Base-by-base conservation (phyloP, 192 early-diverging fungal species). In the Backusella luteola region DNA sequence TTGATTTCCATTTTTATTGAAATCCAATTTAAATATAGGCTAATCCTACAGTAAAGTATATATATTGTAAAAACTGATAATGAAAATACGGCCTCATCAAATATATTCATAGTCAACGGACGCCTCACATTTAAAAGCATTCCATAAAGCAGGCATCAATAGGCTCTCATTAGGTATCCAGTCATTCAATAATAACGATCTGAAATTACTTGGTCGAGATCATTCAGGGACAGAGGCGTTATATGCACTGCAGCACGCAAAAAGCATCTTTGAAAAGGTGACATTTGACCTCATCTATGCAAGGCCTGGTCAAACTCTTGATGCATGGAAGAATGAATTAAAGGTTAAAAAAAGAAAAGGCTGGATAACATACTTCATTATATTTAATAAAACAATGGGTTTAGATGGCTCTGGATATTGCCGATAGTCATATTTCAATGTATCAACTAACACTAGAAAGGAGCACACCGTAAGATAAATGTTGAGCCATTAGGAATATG, bases 261-360 rank as follows among this genome's bases (percentile, higher is more conserved):
- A 81, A 63, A 14, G 75, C 2, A 73, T 87, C 1, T 89, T 87
- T 83, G 41, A 71, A 14, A 79, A 68, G 7, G 79, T 89, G 11
- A 84, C 81, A 1, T 85, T 87, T 79, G 87, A 89, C 76, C 69
- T 89, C 29, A 89, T 89, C 17, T 87, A 86, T 81, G 87, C 83
- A 9, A 78, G 87, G 74, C 73, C 80, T 14, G 83, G 82, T 17
- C 86, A 89, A 69, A 81, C 78, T 6, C 35, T 86, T 23, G 39
- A 75, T 38, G 73, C 38, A 46, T 88, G 87, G 87, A 74, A 21
- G 1, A 69, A 78, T 17, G 87, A 88, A 67, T 71, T 88, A 42
- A 75, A 75, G 53, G 80, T 78, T 75, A 68, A 41, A 26, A 34
- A 34, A 56, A 5, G 23, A 29, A 44, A 6, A 14, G n/a, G 38